Base-by-base conservation (phyloP, 1,284 basidiomycete species). In the Hymenochaete sp. region DNA sequence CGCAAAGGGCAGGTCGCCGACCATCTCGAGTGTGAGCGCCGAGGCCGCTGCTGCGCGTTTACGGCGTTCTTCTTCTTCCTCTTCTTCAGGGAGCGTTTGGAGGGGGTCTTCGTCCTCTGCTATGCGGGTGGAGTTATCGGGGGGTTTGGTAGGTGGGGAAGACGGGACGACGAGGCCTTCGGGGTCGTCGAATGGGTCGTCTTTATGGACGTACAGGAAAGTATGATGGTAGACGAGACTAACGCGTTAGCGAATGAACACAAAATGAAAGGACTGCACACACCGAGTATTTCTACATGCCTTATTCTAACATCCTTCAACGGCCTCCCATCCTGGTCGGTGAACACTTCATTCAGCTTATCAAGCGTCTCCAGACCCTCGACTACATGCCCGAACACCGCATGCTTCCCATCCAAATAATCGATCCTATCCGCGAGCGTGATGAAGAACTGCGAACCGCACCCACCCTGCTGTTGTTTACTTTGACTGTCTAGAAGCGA, bases 11-110 rank as follows among this genome's bases (percentile, higher is more conserved):
- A 98, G 70, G 63, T 99, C 96, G 38, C 95, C 95, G 49, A 98
- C 95, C 92, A 99, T 98, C 63, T 99, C 96, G 40, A 99, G 77
- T 2, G 96, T 98, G 27, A 99, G 69, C 0, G 95, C 96, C 31
- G 92, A 92, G 0, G 93, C 92, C 2, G 79, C 79, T 0, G 95
- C 93, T 0, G 93, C 93, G 48, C 85, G 83, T 60, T 82, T 76
- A 9, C 93, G 79, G 9, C 86, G 77, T 38, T 77, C 68, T 13
- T 74, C 74, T 56, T 95, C 95, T 33, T 81, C 79, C 50, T 90
- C 83, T 52, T 92, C 88, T 53, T 90, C 86, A 0, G 85, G 80
- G 33, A 87, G 67, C 5, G 79, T 79, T 9, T 76, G 72, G 18
- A 88, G 67, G 0, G 88, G 78, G 56, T 92, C 85, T 67, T 97